A percentile compares a stretch with the other conserved stretches of the same genome.
Conservation (phyloP, 441 rosid species). For the Populus trichocarpa region DNA sequence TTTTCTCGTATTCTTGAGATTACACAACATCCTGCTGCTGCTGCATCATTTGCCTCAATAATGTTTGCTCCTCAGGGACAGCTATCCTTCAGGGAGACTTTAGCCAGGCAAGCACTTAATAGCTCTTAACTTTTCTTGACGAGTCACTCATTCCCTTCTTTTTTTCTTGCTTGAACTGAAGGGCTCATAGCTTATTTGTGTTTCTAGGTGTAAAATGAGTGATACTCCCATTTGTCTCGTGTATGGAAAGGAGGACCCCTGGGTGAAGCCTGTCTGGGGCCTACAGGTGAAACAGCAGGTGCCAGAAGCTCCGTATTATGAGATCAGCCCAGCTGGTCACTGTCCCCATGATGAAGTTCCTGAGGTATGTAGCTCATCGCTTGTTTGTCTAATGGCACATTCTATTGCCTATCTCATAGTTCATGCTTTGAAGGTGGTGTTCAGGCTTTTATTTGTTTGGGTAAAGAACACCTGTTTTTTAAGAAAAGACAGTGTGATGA, state of each 20-base stretch:
- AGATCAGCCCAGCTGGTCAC: slow-evolving; percentile 98
- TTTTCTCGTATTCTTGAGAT: slow-evolving; percentile 68
- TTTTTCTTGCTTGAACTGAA: slow-evolving; percentile 2
- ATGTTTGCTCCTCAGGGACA: slow-evolving; percentile 87
- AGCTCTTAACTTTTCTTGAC: background rate
- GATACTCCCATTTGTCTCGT: slow-evolving; percentile 66
- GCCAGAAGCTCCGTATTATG: slow-evolving; percentile 79
- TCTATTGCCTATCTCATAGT: background rate
- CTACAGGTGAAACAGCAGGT: slow-evolving; percentile 63
- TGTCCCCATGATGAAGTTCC: slow-evolving; percentile 99
- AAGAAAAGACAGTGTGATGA: background rate
- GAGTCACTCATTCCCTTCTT: background rate
- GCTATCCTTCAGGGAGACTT: slow-evolving; percentile 68
- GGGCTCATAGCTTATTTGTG: slow-evolving; percentile 8
- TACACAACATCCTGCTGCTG: slow-evolving; percentile 91
- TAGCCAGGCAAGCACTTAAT: slow-evolving; percentile 40
- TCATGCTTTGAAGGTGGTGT: background rate
- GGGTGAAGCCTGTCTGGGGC: slow-evolving; percentile 95
- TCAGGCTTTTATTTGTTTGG: background rate
- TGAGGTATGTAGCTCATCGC: slow-evolving; percentile 50
- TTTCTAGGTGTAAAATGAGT: slow-evolving; percentile 54
- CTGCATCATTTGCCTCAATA: slow-evolving; percentile 89
- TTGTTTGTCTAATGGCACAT: background rate
- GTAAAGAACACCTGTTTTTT: no score
- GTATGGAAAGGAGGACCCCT: slow-evolving; percentile 96